Evolutionary conservation across 176 grass and related monocot species (phyloP).

Genomic region (Ampelocalamus luodianensis): DNA sequence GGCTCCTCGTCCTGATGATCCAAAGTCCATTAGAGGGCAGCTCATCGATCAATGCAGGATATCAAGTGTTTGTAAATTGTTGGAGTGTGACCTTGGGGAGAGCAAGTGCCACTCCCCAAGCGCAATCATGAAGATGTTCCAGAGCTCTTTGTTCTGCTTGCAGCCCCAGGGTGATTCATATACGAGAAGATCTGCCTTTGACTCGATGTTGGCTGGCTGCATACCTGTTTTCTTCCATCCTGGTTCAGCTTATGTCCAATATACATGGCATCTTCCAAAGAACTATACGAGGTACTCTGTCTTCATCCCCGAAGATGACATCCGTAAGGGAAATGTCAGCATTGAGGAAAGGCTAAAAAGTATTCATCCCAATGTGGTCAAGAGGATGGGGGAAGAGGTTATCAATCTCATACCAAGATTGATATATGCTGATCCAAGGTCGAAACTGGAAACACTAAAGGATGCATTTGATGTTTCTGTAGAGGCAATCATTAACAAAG

Average conservation of each 20-base stretch:
- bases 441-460: conserved; percentile 82
- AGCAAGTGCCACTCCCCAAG: conserved; percentile 96
- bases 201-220: conserved; percentile 93
- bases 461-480: conserved; percentile 93
- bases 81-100: conserved; percentile 94
- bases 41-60: conserved; percentile 86
- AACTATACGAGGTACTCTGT: conserved; percentile 93
- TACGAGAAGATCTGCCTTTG: conserved; percentile 91
- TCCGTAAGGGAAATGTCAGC: conserved; percentile 62
- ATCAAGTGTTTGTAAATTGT: conserved; percentile 73
- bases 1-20: conserved; percentile 87
- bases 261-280: conserved; percentile 95
- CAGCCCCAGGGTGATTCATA: conserved; percentile 97
- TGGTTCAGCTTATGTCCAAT: conserved; percentile 87
- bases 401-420: conserved; percentile 86
- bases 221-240: conserved; percentile 99
- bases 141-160: conserved; percentile 90
- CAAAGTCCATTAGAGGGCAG: conserved; percentile 79
- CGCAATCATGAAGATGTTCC: conserved; percentile 96
- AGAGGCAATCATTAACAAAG: conserved; percentile 77
- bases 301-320: conserved; percentile 81
- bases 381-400: conserved; percentile 86
- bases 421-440: conserved; percentile 93
- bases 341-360: conserved; percentile 74
- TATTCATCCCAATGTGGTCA: conserved; percentile 60